Base-by-base conservation (phyloP, 2,329 filamentous ascomycete genomes). In the Ceratocystis albifundus region DNA sequence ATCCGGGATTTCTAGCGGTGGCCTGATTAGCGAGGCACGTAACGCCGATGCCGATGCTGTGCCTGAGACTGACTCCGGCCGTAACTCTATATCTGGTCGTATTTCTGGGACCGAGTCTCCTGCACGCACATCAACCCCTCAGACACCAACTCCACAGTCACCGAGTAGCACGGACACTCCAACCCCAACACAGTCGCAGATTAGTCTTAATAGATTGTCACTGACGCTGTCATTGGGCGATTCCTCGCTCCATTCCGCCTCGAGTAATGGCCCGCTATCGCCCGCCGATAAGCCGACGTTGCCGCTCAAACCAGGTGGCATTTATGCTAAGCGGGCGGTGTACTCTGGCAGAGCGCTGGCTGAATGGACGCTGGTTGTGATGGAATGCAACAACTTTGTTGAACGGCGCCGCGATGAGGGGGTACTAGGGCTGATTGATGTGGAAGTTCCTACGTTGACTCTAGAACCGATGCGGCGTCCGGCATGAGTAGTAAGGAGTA, bases 331-430 rank as follows among this genome's bases (percentile, higher is more conserved):
- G 59, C 79, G 79, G 30, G 77, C 80, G 7, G 82, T 83, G 62
- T 88, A 93, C 73, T 79, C 83, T 2, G 89, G 89, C 1, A 81
- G 88, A 22, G 86, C 89, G 0, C 78, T 94, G 57, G 88, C 88
- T 0, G 89, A 94, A 74, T 94, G 89, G 89, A 80, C 81, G 22
- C 77, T 89, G 20, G 82, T 93, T 22, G 84, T 91, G 17, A 82
- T 83, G 66, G 89, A 94, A 73, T 90, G 86, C 77, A 90, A 92
- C 75, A 89, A 85, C 72, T 94, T 93, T 74, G 84, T 90, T 41
- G 88, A 93, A 67, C 80, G 89, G 59, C 82, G 89, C 65, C 85
- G 85, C 64, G 84, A 85, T 61, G 89, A 94, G 73, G 89, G 89
- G 57, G 83, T 91, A 8, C 80, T 83, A 1, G 78, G 78, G 0